Base-by-base conservation (phyloP, 441 rosid species). In the Metrosideros polymorpha region DNA sequence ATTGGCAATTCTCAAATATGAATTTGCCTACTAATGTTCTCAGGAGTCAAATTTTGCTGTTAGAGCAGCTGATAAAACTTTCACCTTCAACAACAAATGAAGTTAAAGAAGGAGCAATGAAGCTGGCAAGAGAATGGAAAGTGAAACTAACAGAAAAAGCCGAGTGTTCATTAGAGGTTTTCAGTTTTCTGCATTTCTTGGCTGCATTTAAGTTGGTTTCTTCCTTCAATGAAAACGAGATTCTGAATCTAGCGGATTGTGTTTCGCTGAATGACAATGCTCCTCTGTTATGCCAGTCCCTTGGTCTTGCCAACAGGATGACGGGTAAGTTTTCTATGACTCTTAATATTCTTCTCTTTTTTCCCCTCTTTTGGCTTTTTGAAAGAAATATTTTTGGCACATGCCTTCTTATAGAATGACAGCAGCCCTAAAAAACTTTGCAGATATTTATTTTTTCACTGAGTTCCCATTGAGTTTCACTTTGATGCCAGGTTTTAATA, bases 51-150 rank as follows among this genome's bases (percentile, higher is more conserved):
- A 82, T 91, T 84, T 25, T 90, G 42, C 29, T 91, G 35, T 56
- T 91, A 84, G 91, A 90, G 86, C 90, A 87, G 84, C 88, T 92
- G 18, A 84, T 89, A 88, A 54, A 75, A 66, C 79, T 88, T 86
- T 86, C 89, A 9, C 91, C 89, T 12, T 54, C 71, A 43, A 59
- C 88, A 35, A 84, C 85, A 19, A 88, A 88, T 83, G 82, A 61
- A 12, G 90, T 91, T 86, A 89, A 86, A 89, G 87, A 63, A 85
- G 90, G 82, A 57, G 92, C 94, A 17, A 39, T 51, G 39, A 84
- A 84, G 52, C 85, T 90, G 54, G 94, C 92, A 29, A 59, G 43
- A 47, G 84, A 83, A 82, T 93, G 95, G 94, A 91, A 90, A 89
- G 53, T 39, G 35, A 87, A 85, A 52, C 17, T 91, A 85, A 76